Base-by-base conservation (phyloP, 768 basidiomycete genomes). In the Mycena albidolilacea region DNA sequence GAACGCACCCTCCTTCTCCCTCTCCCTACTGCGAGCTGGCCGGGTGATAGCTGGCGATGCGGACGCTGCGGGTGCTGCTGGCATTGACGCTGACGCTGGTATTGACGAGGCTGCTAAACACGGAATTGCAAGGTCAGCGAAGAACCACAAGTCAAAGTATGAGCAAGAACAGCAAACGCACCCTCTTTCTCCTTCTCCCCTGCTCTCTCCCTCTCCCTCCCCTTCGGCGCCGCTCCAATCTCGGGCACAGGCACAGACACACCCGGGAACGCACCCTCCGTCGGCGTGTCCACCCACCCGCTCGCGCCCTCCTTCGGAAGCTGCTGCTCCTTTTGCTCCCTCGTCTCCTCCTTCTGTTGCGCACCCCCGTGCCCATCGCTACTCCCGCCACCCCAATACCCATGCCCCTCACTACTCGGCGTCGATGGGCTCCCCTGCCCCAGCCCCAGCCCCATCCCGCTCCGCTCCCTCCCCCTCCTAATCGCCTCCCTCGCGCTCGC, bases 401-500 rank as follows among this genome's bases (percentile, higher is more conserved):
- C 52, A 19, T 19, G 30, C 44, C 61, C 61, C 61, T 63, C 44
- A 17, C 30, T 37, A 23, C 43, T 50, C 54, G 65, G 43, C 43
- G 30, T 39, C 46, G 64, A 0, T 44, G 52, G 41, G 6, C 23
- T 48, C 19, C 21, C 44, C 38, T n/a, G 55, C 12, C 37, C 58
- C 14, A 15, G 4, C 57, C 35, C 57, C 35, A 9, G 12, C 58
- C 58, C 35, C 38, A 58, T 43, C 23, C 48, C 64, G 10, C 62
- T 69, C 54, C 67, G 12, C 61, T 75, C 74, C 68, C 74, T 15
- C 59, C 74, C 74, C 54, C 74, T 21, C 55, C 71, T 0, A 17
- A 75, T 75, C 57, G 61, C 71, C 44, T 69, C 74, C 67, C 74
- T 58, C 37, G 74, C 74, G 30, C 60, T 67, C 59, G 74, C 74